phyloP scores from a whole-genome alignment of 495 filamentous ascomycete species.

The Aspergillus baeticus region DNA sequence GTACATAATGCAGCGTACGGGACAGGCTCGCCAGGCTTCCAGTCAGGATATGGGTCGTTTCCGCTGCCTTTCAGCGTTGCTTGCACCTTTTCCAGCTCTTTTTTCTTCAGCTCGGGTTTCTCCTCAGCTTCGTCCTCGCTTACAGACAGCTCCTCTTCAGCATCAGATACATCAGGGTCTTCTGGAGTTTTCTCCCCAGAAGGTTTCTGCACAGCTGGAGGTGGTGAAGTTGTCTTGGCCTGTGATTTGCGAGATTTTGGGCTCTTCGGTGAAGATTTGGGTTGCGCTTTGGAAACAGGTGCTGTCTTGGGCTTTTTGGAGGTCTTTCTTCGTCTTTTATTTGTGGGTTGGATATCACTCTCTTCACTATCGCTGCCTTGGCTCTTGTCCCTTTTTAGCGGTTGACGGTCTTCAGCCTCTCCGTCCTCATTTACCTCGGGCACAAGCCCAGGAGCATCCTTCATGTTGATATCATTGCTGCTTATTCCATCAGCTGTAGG shows the following conservation, averaged over 20 bases:
- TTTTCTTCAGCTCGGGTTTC: constrained; percentile 71
- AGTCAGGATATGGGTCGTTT: constrained; percentile 90
- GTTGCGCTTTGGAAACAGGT: constrained; percentile 21
- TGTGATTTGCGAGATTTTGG: constrained; percentile 19
- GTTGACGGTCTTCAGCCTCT: constrained; percentile 26
- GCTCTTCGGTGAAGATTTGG: constrained; percentile 25
- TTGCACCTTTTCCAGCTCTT: constrained; percentile 82
- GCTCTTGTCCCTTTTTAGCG: constrained; percentile 42
- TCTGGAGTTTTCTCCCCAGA: constrained; percentile 35
- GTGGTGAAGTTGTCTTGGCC: constrained; percentile 22
- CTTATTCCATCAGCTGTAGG: constrained; percentile 34
- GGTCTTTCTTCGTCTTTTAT: constrained; percentile 37
- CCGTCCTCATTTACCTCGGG: constrained; percentile 16
- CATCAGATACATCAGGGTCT: constrained; percentile 39
- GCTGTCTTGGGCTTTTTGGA: constrained; percentile 10
- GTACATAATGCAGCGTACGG: constrained; percentile 94
- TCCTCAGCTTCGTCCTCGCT: constrained; percentile 66
- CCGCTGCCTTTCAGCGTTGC: constrained; percentile 61
- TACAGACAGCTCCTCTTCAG: constrained; percentile 49
- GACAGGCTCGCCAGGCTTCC: constrained; percentile 82
- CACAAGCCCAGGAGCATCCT: constrained; percentile 27
- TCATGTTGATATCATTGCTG: constrained; percentile 37
- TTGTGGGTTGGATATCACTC: constrained; percentile 54
- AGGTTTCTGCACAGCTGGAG: constrained; percentile 30
- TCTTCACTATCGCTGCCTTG: constrained; percentile 43